These are phyloP conservation scores for Penicillium malachiteum DNA, from an alignment of 495 filamentous ascomycete genomes.

Conservation along the genomic window DNA sequence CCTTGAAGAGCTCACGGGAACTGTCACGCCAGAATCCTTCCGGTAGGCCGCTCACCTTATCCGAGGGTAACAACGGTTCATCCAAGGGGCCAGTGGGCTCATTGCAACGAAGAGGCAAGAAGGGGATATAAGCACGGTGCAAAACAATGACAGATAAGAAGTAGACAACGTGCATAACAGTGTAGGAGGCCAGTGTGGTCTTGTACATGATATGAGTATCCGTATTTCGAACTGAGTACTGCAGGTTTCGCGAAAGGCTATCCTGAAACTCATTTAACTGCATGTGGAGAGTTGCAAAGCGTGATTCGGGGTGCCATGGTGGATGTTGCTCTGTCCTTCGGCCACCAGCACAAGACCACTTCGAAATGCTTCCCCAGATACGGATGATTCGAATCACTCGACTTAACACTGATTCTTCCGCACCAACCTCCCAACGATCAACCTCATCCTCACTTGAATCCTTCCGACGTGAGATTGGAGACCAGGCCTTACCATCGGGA, in stretches of 20 bases:
- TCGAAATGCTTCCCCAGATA: slow-evolving; percentile 74
- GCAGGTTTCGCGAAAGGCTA: slow-evolving; percentile 65
- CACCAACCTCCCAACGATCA: slow-evolving; percentile 56
- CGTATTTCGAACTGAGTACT: slow-evolving; percentile 72
- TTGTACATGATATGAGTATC: slow-evolving; percentile 76
- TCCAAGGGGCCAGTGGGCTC: slow-evolving; percentile 73
- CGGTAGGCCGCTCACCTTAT: slow-evolving; percentile 46
- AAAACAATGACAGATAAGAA: slow-evolving; percentile 76
- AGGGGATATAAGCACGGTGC: slow-evolving; percentile 79
- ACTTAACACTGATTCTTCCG: slow-evolving; percentile 68
- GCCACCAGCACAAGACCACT: slow-evolving; percentile 73
- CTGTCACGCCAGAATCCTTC: slow-evolving; percentile 73
- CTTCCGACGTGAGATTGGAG: slow-evolving; percentile 55
- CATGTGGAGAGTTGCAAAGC: slow-evolving; percentile 58
- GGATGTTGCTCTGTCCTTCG: slow-evolving; percentile 59
- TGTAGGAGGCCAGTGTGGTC: slow-evolving; percentile 67
- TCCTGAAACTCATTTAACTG: slow-evolving; percentile 66
- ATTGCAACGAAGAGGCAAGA: slow-evolving; percentile 69
- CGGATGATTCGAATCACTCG: slow-evolving; percentile 76
- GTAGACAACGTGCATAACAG: slow-evolving; percentile 74
- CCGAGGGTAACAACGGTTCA: slow-evolving; percentile 59
- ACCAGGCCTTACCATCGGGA: slow-evolving; percentile 41
- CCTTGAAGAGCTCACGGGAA: slow-evolving; percentile 69
- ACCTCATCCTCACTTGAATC: slow-evolving; percentile 67
- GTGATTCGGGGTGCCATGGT: slow-evolving; percentile 64